These are phyloP conservation scores for Calycina marina DNA, from an alignment of 2,329 filamentous ascomycete species.

Conservation along the genomic window DNA sequence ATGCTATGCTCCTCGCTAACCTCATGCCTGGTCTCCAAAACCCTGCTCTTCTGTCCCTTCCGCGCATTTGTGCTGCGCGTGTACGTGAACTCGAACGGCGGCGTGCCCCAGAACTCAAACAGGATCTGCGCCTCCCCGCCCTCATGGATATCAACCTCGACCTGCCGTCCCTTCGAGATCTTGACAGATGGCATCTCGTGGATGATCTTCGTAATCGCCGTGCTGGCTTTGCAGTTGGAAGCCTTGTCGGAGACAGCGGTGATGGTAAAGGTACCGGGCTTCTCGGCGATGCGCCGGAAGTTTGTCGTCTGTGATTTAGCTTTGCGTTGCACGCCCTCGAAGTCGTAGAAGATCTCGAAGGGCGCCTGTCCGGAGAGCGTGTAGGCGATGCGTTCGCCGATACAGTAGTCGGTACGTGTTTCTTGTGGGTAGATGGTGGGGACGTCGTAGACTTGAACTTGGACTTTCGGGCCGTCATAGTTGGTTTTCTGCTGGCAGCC, in stretches of 20 bases:
- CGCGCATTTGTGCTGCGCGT: constrained; percentile 75
- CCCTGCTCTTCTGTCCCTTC: constrained; percentile 60
- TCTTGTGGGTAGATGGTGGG: constrained; percentile 84
- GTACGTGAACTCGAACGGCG: constrained; percentile 96
- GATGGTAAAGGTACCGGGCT: constrained; percentile 77
- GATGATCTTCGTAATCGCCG: constrained; percentile 68
- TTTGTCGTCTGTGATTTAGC: constrained; percentile 66
- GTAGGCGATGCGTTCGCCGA: constrained; percentile 88
- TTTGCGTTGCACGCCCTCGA: constrained; percentile 64
- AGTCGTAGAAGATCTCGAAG: constrained; percentile 86
- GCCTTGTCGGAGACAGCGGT: constrained; percentile 78
- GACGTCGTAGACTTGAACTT: constrained; percentile 85
- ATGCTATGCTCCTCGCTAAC: constrained; percentile 69
- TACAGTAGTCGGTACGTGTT: constrained; percentile 75
- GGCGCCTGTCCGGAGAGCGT: constrained; percentile 81
- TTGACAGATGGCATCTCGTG: constrained; percentile 86
- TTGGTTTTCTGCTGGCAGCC: constrained; percentile 75
- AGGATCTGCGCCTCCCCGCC: constrained; percentile 85
- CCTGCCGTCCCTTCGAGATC: constrained; percentile 70
- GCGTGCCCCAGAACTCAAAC: constrained; percentile 90
- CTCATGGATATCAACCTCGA: constrained; percentile 87
- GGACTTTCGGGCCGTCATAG: constrained; percentile 57
- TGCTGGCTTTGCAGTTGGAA: constrained; percentile 70
- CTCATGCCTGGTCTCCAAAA: constrained; percentile 86
- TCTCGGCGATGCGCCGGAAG: constrained; percentile 87